phyloP scores from a whole-genome alignment of 768 basidiomycete genomes.

The Pleurotus salmoneostramineus region DNA sequence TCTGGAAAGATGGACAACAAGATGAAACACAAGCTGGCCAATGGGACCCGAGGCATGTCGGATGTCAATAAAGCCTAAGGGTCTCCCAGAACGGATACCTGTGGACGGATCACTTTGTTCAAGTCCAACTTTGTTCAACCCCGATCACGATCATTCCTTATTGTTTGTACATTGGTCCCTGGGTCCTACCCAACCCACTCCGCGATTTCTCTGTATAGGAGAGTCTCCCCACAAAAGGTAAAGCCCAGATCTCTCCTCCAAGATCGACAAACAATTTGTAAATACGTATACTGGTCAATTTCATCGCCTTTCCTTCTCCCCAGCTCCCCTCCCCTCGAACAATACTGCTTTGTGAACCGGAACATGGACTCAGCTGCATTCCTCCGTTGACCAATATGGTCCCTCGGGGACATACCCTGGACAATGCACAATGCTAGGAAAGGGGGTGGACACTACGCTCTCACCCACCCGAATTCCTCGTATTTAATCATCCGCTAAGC shows the following conservation, averaged over 20 bases:
- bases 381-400: background rate
- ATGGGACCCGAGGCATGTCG: slow-evolving; percentile 53
- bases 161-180: background rate
- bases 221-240: background rate
- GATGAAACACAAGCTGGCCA: slow-evolving; percentile 21
- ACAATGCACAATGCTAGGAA: too few relatives aligned
- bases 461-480: too few relatives aligned
- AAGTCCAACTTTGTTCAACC: background rate
- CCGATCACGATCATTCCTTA: background rate
- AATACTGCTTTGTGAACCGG: slow-evolving; percentile 5
- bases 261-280: too few relatives aligned
- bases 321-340: background rate
- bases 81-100: background rate
- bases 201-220: background rate
- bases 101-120: background rate
- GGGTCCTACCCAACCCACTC: too few relatives aligned
- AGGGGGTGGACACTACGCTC: too few relatives aligned
- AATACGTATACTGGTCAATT: background rate
- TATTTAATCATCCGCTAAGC: too few relatives aligned
- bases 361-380: background rate
- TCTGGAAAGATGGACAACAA: slow-evolving; percentile 36
- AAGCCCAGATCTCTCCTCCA: background rate
- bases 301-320: background rate
- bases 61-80: slow-evolving; percentile 4
- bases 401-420: too few relatives aligned